phyloP scores from a whole-genome alignment of 768 basidiomycete species.

The Chlorophyllum brunneum region DNA sequence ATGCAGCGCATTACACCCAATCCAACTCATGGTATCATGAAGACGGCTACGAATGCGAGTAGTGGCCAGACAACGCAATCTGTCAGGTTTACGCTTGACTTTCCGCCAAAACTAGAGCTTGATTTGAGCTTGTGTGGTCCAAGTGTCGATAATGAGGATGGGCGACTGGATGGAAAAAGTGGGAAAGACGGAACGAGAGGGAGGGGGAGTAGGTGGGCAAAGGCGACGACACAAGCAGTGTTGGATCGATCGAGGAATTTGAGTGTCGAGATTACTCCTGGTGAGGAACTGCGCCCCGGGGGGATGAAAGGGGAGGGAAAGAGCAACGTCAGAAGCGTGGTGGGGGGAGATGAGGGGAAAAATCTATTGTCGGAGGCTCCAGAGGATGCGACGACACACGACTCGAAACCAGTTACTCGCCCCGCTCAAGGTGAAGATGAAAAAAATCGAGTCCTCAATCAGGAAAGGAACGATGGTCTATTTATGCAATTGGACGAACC shows the following conservation, averaged over 20 bases:
- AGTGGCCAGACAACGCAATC: not conserved
- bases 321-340: no score
- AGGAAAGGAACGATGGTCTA: not conserved
- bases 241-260: not conserved
- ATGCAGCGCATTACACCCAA: not conserved
- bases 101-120: not conserved
- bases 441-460: no score
- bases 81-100: constrained; percentile 2
- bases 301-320: not conserved
- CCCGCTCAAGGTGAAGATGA: no score
- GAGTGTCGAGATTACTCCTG: not conserved
- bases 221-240: not conserved
- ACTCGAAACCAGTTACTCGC: no score
- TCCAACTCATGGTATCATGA: not conserved
- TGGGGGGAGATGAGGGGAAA: no score
- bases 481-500: not conserved
- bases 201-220: not conserved
- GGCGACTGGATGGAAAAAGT: not conserved
- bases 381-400: no score
- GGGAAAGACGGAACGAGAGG: not conserved
- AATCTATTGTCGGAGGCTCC: no score
- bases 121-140: not conserved
- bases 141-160: not conserved
- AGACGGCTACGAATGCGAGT: not conserved
- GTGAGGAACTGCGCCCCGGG: not conserved